Evolutionary conservation across 257 asterid genomes (phyloP).

Genomic region (Fraxinus cuspidata): DNA sequence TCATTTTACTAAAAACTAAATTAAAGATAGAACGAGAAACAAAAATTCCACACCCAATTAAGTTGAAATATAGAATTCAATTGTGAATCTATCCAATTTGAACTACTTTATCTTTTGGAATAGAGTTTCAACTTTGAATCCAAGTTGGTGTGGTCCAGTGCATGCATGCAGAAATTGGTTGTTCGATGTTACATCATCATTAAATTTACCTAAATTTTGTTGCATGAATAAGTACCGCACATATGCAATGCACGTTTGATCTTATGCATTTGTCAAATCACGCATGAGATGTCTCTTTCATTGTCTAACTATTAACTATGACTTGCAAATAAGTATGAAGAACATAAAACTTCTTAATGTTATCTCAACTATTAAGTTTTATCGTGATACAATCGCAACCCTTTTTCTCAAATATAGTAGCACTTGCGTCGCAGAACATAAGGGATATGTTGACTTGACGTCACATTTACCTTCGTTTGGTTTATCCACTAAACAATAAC

Average conservation of each 20-base stretch:
- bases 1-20: too few species aligned
- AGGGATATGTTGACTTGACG: too few species aligned
- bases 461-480: too few species aligned
- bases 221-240: not conserved
- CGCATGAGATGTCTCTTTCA: not conserved
- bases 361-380: too few species aligned
- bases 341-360: too few species aligned
- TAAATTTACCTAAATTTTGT: not conserved
- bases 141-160: constrained; percentile 25
- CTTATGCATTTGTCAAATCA: not conserved
- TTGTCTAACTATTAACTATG: not conserved
- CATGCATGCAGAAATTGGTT: not conserved
- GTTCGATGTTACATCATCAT: not conserved
- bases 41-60: too few species aligned
- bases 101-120: not conserved
- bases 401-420: too few species aligned
- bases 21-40: too few species aligned
- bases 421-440: too few species aligned
- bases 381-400: too few species aligned
- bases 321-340: too few species aligned
- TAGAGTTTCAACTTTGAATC: constrained; percentile 7
- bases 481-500: too few species aligned
- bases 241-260: not conserved
- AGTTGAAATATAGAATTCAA: not conserved
- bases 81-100: not conserved